phyloP scores from a whole-genome alignment of 164 flowering plant genomes.

The Tetracentron sinense region DNA sequence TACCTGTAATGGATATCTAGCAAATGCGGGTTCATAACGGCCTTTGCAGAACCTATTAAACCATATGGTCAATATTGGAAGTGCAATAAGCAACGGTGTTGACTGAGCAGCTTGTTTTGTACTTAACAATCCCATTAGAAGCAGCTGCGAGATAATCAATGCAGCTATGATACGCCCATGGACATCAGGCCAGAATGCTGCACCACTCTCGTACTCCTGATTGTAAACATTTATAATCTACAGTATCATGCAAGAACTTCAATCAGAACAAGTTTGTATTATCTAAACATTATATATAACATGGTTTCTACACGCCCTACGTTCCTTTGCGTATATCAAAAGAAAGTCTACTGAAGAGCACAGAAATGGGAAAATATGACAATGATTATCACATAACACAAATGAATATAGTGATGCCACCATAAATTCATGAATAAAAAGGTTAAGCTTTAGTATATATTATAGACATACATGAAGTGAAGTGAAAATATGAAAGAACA shows the following conservation, averaged over 20 bases:
- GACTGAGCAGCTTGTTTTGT: conserved; percentile 62
- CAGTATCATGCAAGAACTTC: conserved; percentile 8
- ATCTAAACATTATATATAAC: not conserved
- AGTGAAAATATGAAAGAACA: too few species aligned
- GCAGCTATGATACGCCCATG: conserved; percentile 63
- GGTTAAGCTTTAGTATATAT: too few species aligned
- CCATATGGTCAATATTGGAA: conserved; percentile 77
- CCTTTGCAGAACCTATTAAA: conserved; percentile 72
- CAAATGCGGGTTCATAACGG: conserved; percentile 74
- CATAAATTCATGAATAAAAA: too few species aligned
- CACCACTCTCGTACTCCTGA: conserved; percentile 82
- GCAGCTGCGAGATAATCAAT: conserved; percentile 62
- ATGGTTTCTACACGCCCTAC: not conserved
- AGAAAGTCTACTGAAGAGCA: too few species aligned
- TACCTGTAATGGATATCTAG: conserved; percentile 71
- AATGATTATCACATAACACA: too few species aligned
- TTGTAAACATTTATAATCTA: conserved; percentile 84
- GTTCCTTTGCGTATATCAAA: too few species aligned
- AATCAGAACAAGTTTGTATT: conserved; percentile 1
- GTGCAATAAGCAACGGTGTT: conserved; percentile 65
- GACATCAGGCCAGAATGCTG: conserved; percentile 88
- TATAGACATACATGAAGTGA: too few species aligned
- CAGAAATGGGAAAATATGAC: too few species aligned
- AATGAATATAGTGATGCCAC: too few species aligned
- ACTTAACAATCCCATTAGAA: conserved; percentile 64